phyloP scores from a whole-genome alignment of 2,329 filamentous ascomycete species.

The Colletotrichum lupini region DNA sequence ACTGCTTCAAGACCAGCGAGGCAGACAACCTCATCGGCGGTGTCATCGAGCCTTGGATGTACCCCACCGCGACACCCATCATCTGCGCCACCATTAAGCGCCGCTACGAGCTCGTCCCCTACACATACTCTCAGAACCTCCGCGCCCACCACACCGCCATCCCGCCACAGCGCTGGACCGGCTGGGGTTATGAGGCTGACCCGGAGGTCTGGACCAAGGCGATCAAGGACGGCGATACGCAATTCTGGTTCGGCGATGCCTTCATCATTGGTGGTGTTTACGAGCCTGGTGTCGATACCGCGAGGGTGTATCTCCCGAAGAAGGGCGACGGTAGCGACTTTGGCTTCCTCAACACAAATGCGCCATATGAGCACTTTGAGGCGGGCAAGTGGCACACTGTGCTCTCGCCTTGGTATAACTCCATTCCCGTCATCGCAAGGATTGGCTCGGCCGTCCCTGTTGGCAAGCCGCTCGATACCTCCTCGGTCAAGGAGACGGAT shows the following conservation, averaged over 20 bases:
- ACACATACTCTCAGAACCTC: conserved; percentile 74
- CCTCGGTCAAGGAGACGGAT: conserved; percentile 46
- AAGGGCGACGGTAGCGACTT: conserved; percentile 60
- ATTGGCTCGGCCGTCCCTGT: conserved; percentile 52
- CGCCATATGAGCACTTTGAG: conserved; percentile 67
- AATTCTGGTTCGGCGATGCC: conserved; percentile 79
- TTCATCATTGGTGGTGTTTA: conserved; percentile 77
- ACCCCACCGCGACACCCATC: conserved; percentile 72
- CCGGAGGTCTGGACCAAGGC: conserved; percentile 71
- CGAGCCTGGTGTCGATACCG: conserved; percentile 64
- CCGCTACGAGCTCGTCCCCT: conserved; percentile 78
- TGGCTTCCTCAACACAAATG: conserved; percentile 72
- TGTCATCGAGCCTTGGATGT: conserved; percentile 84
- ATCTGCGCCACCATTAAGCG: conserved; percentile 75
- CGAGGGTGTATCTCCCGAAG: conserved; percentile 71
- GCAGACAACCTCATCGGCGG: conserved; percentile 75
- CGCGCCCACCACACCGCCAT: conserved; percentile 69
- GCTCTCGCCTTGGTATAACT: conserved; percentile 54
- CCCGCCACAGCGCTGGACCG: conserved; percentile 77
- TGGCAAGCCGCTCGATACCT: conserved; percentile 50
- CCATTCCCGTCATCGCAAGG: conserved; percentile 53
- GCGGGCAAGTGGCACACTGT: conserved; percentile 53
- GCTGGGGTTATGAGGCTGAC: conserved; percentile 78
- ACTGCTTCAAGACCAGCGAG: conserved; percentile 79
- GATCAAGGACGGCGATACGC: conserved; percentile 72